These are phyloP conservation scores for Botrytis medusae DNA, from an alignment of 2,329 filamentous ascomycete species.

Conservation along the genomic window DNA sequence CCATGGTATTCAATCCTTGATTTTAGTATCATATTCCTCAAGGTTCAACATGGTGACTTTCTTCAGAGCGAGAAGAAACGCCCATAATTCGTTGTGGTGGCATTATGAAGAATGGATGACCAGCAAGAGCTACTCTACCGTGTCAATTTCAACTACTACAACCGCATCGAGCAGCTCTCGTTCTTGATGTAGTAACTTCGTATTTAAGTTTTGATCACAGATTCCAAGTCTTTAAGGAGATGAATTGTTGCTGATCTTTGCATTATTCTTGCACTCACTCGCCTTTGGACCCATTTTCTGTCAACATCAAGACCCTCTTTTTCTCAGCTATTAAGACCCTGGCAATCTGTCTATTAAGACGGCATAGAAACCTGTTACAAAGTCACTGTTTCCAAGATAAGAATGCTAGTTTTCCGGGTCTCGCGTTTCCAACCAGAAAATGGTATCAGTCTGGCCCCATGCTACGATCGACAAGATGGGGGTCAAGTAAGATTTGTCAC, in stretches of 20 bases:
- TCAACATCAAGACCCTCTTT: neutral
- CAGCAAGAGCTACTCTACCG: neutral
- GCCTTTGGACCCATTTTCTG: neutral
- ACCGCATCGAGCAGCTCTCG: slow-evolving; percentile 10
- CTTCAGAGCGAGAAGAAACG: neutral
- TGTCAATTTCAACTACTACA: neutral
- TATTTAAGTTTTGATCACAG: neutral
- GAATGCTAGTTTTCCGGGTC: neutral
- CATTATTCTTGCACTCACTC: neutral
- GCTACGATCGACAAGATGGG: slow-evolving; percentile 6
- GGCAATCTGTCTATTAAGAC: neutral
- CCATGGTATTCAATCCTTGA: neutral
- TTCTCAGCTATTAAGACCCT: neutral
- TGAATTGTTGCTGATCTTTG: neutral
- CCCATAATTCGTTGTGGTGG: neutral
- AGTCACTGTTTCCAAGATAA: neutral
- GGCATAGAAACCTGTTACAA: neutral
- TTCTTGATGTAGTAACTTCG: neutral
- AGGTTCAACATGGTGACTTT: neutral
- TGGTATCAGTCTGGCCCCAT: neutral
- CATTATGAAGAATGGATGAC: neutral
- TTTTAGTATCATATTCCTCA: neutral
- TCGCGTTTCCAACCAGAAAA: neutral
- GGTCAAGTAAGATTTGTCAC: neutral
- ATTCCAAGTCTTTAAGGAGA: neutral